Conservation (phyloP, 257 asterid genomes). For the Fraxinus americana region DNA sequence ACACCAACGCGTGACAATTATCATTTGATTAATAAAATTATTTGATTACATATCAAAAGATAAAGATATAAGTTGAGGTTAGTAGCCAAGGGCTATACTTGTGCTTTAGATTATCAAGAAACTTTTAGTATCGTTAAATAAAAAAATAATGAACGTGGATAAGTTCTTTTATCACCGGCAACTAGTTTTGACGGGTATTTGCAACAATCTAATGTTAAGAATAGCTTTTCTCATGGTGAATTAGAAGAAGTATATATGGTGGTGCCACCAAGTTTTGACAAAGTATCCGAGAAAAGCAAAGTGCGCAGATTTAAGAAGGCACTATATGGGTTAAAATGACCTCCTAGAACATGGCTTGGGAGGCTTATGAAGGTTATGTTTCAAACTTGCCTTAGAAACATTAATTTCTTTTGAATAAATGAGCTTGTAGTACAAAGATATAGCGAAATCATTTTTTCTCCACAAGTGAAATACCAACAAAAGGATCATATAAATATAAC, state of each 20-base stretch:
- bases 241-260: neutral
- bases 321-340: neutral
- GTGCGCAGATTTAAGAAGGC: neutral
- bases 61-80: no score
- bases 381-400: neutral
- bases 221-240: neutral
- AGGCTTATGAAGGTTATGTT: no score
- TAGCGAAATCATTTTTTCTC: neutral
- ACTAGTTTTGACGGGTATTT: neutral
- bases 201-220: neutral
- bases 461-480: neutral
- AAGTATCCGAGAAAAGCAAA: neutral
- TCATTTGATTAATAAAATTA: no score
- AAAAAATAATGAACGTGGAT: neutral
- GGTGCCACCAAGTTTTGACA: neutral
- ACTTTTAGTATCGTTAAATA: no score
- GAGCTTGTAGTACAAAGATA: neutral
- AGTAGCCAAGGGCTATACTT: neutral
- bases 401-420: neutral
- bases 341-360: no score
- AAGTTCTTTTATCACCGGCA: neutral
- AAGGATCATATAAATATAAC: slow-evolving; percentile 1
- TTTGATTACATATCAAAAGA: no score
- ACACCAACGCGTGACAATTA: no score
- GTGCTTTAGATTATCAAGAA: neutral